These are phyloP conservation scores for Capronia americana DNA, from an alignment of 2,329 filamentous ascomycete species.

Conservation along the genomic window DNA sequence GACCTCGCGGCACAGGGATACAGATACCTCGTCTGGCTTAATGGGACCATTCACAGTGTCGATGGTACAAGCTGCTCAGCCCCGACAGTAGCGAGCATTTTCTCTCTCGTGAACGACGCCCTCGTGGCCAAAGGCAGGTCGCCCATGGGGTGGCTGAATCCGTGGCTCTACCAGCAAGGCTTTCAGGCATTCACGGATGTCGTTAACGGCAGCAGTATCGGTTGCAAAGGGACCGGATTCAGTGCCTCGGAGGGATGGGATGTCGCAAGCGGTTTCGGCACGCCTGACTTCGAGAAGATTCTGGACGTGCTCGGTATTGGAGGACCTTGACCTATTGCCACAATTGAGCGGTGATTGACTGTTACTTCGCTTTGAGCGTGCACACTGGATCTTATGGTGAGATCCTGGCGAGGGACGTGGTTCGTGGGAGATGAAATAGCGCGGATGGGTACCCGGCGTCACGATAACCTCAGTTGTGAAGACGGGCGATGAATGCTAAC, in stretches of 20 bases:
- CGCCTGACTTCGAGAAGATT: conserved; percentile 42
- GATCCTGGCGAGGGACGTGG: background rate
- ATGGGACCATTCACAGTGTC: conserved; percentile 45
- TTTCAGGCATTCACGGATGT: conserved; percentile 59
- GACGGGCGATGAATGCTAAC: background rate
- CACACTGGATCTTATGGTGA: background rate
- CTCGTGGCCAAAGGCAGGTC: conserved; percentile 58
- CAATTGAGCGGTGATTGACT: background rate
- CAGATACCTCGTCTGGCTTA: conserved; percentile 53
- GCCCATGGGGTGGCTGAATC: conserved; percentile 65
- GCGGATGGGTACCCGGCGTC: background rate
- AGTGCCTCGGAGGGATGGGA: conserved; percentile 50
- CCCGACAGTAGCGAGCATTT: conserved; percentile 64
- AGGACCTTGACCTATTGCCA: conserved; percentile 4
- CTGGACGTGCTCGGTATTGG: conserved; percentile 34
- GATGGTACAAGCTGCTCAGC: conserved; percentile 58
- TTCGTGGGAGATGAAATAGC: background rate
- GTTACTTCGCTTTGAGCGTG: background rate
- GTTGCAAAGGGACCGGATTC: conserved; percentile 46
- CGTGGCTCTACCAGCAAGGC: conserved; percentile 62
- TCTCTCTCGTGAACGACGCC: conserved; percentile 69
- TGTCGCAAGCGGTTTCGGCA: conserved; percentile 50
- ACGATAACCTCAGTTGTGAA: background rate
- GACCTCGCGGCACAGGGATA: conserved; percentile 67
- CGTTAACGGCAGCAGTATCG: conserved; percentile 44